phyloP scores from a whole-genome alignment of 129 eudicot species.

The Arctium lappa region DNA sequence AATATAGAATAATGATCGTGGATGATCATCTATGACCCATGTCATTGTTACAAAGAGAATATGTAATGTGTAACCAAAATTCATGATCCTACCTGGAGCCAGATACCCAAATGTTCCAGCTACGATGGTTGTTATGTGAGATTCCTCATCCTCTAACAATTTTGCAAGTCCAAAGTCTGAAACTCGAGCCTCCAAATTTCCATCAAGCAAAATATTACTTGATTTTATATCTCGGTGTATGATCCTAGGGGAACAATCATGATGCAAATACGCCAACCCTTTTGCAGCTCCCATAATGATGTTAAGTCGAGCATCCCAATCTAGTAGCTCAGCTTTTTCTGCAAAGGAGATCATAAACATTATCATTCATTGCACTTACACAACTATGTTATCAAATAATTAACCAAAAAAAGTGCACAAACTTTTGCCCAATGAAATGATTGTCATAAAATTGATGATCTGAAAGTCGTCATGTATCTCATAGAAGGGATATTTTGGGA shows the following conservation, averaged over 20 bases:
- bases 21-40: background rate
- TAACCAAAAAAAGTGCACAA: slow-evolving; percentile 1
- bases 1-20: background rate
- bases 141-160: slow-evolving; percentile 92
- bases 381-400: slow-evolving; percentile 4
- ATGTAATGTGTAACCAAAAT: background rate
- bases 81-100: slow-evolving; percentile 76
- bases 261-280: slow-evolving; percentile 95
- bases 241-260: slow-evolving; percentile 97
- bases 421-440: background rate
- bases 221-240: slow-evolving; percentile 98
- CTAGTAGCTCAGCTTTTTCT: slow-evolving; percentile 83
- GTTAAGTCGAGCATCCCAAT: slow-evolving; percentile 89
- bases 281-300: slow-evolving; percentile 93
- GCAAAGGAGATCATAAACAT: slow-evolving; percentile 19
- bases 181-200: slow-evolving; percentile 95
- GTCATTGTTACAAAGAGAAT: background rate
- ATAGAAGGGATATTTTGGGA: background rate
- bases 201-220: slow-evolving; percentile 96
- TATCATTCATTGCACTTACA: slow-evolving; percentile 2
- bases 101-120: slow-evolving; percentile 99
- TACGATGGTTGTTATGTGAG: slow-evolving; percentile 97
- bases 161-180: slow-evolving; percentile 98
- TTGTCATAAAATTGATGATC: background rate
- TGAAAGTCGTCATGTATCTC: background rate